Conservation (phyloP, 1,284 basidiomycete species). For the Heterobasidion occidentale region DNA sequence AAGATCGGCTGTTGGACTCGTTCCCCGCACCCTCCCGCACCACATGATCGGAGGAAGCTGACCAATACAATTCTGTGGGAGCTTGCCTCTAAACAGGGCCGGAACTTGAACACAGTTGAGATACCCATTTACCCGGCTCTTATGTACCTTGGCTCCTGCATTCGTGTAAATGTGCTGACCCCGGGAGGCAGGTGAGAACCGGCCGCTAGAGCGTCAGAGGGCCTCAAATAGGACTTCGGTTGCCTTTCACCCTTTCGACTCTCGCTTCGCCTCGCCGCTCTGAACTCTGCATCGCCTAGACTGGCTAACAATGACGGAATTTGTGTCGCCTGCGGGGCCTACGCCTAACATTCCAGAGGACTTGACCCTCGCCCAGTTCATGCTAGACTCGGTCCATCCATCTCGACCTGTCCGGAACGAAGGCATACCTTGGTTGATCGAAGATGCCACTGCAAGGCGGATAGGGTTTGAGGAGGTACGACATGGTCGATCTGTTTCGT, state of each 20-base stretch:
- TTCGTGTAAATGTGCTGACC: not conserved
- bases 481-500: not conserved
- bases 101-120: too few relatives aligned
- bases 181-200: not conserved
- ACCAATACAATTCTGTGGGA: too few relatives aligned
- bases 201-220: not conserved
- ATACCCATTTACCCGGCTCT: not conserved
- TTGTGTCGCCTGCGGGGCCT: conserved; percentile 28
- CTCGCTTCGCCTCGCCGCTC: too few relatives aligned
- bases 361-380: conserved; percentile 68
- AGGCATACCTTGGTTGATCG: conserved; percentile 53
- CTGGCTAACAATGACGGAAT: conserved; percentile 31
- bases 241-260: too few relatives aligned
- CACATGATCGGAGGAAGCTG: too few relatives aligned
- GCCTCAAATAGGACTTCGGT: not conserved
- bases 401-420: conserved; percentile 36
- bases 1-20: too few relatives aligned
- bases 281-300: not conserved
- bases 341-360: conserved; percentile 57
- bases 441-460: conserved; percentile 47
- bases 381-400: conserved; percentile 49
- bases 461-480: conserved; percentile 44
- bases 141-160: not conserved
- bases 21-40: too few relatives aligned
- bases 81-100: too few relatives aligned